Evolutionary conservation across 2,329 filamentous ascomycete species (phyloP).

Genomic region (Onygenales sp.): DNA sequence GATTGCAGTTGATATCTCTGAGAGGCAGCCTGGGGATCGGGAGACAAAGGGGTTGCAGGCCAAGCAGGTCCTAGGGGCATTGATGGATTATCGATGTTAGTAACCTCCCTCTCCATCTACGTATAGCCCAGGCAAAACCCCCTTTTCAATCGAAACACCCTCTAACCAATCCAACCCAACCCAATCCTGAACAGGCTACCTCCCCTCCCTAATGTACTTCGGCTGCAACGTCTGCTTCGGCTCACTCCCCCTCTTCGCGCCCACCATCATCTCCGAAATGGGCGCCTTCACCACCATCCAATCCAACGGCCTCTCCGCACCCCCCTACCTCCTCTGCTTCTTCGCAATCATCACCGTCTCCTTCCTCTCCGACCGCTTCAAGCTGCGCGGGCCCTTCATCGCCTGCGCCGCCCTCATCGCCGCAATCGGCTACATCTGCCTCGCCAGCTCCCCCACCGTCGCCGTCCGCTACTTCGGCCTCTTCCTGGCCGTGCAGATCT

Average conservation of each 20-base stretch:
- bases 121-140: neutral
- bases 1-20: slow-evolving; percentile 15
- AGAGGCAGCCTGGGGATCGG: slow-evolving; percentile 16
- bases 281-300: slow-evolving; percentile 25
- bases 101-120: neutral
- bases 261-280: slow-evolving; percentile 26
- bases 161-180: neutral
- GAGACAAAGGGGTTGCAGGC: slow-evolving; percentile 13
- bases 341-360: slow-evolving; percentile 27
- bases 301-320: slow-evolving; percentile 29
- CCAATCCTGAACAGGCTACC: slow-evolving; percentile 6
- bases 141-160: neutral
- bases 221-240: slow-evolving; percentile 23
- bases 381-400: slow-evolving; percentile 32
- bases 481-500: slow-evolving; percentile 32
- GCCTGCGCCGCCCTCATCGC: slow-evolving; percentile 25
- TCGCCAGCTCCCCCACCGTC: slow-evolving; percentile 24
- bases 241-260: slow-evolving; percentile 23
- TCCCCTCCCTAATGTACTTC: slow-evolving; percentile 16
- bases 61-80: slow-evolving; percentile 9
- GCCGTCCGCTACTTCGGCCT: slow-evolving; percentile 28
- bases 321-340: slow-evolving; percentile 34
- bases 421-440: slow-evolving; percentile 33
- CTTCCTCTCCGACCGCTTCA: slow-evolving; percentile 28
- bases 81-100: slow-evolving; percentile 11